phyloP scores from a whole-genome alignment of 495 filamentous ascomycete genomes.

The Podospora australis region DNA sequence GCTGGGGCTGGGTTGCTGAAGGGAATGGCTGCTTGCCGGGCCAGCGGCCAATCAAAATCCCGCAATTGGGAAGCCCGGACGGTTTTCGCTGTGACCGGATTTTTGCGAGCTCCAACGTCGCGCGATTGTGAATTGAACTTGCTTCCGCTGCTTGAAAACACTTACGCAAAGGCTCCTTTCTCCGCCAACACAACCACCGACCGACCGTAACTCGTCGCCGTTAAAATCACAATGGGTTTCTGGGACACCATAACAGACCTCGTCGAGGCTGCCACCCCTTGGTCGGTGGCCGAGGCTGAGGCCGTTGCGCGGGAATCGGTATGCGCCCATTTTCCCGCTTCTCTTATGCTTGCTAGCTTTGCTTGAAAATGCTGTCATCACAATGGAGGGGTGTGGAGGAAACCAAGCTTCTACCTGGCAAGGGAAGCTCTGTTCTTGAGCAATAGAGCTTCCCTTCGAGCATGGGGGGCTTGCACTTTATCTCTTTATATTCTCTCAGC shows the following conservation, averaged over 20 bases:
- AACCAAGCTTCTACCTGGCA: too few relatives aligned
- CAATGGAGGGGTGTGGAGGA: too few relatives aligned
- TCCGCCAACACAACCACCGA: slow-evolving; percentile 37
- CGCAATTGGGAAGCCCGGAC: slow-evolving; percentile 41
- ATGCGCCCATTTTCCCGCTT: slow-evolving; percentile 16
- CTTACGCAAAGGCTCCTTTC: slow-evolving; percentile 22
- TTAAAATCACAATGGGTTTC: slow-evolving; percentile 52
- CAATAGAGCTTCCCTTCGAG: too few relatives aligned
- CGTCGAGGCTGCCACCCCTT: slow-evolving; percentile 50
- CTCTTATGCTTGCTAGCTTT: too few relatives aligned
- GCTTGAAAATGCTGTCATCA: too few relatives aligned
- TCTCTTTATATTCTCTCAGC: not conserved
- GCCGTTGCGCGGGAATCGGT: slow-evolving; percentile 32
- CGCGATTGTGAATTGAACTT: slow-evolving; percentile 22
- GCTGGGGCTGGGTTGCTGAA: too few relatives aligned
- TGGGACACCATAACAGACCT: slow-evolving; percentile 50
- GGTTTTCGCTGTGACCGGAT: slow-evolving; percentile 35
- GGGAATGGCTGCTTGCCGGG: not conserved
- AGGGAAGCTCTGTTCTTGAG: too few relatives aligned
- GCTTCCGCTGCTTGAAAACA: slow-evolving; percentile 21
- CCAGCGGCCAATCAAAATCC: slow-evolving; percentile 35
- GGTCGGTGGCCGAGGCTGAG: slow-evolving; percentile 50
- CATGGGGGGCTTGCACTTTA: not conserved
- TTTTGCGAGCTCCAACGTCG: slow-evolving; percentile 34
- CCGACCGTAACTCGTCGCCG: too few relatives aligned